Evolutionary conservation across 768 basidiomycete species (phyloP).

Genomic region (Mycena galopus): DNA sequence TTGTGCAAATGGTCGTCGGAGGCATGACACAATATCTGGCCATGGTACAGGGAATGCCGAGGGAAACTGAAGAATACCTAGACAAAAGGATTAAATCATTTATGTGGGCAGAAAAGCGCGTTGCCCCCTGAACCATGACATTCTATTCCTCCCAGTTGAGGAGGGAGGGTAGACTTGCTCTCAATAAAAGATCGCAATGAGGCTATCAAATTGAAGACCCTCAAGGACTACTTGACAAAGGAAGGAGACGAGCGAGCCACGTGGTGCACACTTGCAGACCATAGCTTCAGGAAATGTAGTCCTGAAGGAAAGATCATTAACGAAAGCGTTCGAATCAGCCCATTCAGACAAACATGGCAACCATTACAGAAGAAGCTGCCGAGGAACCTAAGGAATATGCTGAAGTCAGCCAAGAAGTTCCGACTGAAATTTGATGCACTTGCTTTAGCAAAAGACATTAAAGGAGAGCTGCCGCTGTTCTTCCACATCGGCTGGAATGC

Average conservation of each 20-base stretch:
- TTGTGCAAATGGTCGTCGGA: slow-evolving; percentile 37
- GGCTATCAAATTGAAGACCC: slow-evolving; percentile 40
- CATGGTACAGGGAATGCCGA: slow-evolving; percentile 48
- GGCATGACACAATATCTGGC: slow-evolving; percentile 49
- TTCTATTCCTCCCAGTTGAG: slow-evolving; percentile 20
- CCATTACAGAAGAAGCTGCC: neutral
- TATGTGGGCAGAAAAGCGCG: slow-evolving; percentile 31
- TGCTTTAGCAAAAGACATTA: neutral
- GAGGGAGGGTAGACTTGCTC: slow-evolving; percentile 44
- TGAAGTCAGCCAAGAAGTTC: neutral
- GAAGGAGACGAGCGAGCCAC: slow-evolving; percentile 33
- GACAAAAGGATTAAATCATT: slow-evolving; percentile 36
- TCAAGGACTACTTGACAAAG: slow-evolving; percentile 39
- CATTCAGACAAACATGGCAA: neutral
- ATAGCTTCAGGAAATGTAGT: no score
- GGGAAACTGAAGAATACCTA: slow-evolving; percentile 24
- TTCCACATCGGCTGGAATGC: neutral
- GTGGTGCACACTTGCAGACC: slow-evolving; percentile 48
- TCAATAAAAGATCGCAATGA: slow-evolving; percentile 43
- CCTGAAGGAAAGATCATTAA: no score
- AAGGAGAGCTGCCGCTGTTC: neutral
- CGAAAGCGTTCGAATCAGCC: no score
- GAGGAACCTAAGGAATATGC: neutral
- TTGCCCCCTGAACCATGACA: slow-evolving; percentile 20
- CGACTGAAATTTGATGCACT: neutral